These are phyloP conservation scores for Thelonectria blattea DNA, from an alignment of 2,329 filamentous ascomycete genomes.

Conservation along the genomic window DNA sequence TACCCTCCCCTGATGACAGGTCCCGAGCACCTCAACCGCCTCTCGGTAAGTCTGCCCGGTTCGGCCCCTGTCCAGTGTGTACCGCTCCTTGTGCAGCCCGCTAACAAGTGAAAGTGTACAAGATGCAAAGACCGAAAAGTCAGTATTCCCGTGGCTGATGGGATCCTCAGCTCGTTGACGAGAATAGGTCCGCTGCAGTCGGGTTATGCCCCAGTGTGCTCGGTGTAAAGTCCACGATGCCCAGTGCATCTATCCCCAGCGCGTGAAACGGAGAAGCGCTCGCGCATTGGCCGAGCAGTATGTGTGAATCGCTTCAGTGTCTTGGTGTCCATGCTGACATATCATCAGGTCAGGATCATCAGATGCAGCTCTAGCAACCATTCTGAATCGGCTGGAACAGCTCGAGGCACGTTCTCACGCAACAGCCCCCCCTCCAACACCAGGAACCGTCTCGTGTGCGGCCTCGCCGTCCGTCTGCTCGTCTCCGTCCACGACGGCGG, in stretches of 20 bases:
- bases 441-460: conserved; percentile 9
- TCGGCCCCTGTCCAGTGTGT: conserved; percentile 3
- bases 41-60: conserved; percentile 29
- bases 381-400: conserved; percentile 40
- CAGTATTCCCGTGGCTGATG: conserved; percentile 2
- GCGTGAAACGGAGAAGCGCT: conserved; percentile 36
- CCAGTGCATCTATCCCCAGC: conserved; percentile 38
- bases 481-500: conserved; percentile 22
- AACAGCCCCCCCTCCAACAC: conserved; percentile 3
- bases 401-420: conserved; percentile 34
- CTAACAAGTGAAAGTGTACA: conserved; percentile 28
- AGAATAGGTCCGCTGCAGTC: conserved; percentile 38
- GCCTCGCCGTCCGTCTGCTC: conserved; percentile 25
- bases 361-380: conserved; percentile 33
- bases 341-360: conserved; percentile 17
- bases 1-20: conserved; percentile 12
- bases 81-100: not conserved
- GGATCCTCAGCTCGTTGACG: not conserved
- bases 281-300: conserved; percentile 24
- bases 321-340: conserved; percentile 6
- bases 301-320: conserved; percentile 21
- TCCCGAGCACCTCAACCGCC: conserved; percentile 33
- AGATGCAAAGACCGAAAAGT: conserved; percentile 40
- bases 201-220: conserved; percentile 38
- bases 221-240: conserved; percentile 36